Conservation (phyloP, 208 protist species). For the Acanthamoeba royreba region DNA sequence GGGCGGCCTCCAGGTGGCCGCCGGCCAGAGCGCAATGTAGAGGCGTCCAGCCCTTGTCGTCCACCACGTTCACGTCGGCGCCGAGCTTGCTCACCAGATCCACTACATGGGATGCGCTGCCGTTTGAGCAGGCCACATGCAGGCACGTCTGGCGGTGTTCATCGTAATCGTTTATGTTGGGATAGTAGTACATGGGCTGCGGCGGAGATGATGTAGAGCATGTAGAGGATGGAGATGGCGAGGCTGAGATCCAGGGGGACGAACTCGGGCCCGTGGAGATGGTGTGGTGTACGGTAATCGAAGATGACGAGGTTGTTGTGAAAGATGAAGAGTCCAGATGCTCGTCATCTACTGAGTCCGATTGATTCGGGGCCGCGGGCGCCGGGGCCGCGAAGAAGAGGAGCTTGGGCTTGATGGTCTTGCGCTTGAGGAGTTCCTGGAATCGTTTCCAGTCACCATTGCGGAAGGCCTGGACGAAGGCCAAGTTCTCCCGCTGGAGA, state of each 20-base stretch:
- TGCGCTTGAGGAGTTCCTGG: background rate
- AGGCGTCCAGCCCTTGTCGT: background rate
- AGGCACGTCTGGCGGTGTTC: background rate
- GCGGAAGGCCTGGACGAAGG: background rate
- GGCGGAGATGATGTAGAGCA: background rate
- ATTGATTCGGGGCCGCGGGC: too few species aligned
- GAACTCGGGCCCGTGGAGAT: too few species aligned
- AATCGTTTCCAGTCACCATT: background rate
- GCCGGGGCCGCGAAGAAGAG: background rate
- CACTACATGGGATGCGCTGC: background rate
- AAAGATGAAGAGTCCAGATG: too few species aligned
- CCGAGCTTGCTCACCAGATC: background rate
- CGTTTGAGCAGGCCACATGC: background rate
- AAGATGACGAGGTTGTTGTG: background rate
- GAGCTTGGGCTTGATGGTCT: background rate
- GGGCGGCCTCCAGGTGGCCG: background rate
- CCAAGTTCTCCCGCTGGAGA: background rate
- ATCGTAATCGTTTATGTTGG: slow-evolving; percentile 30
- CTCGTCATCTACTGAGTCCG: too few species aligned
- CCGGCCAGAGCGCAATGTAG: background rate
- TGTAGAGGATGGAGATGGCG: too few species aligned
- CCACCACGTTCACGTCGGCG: background rate
- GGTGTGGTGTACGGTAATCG: too few species aligned
- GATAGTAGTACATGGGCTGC: background rate
- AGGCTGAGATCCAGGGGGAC: background rate